Percentiles rank a stretch among this genome's conserved stretches.
These are phyloP conservation scores for Prunus yedoensis DNA, from an alignment of 331 rosid genomes.

Conservation along the genomic window DNA sequence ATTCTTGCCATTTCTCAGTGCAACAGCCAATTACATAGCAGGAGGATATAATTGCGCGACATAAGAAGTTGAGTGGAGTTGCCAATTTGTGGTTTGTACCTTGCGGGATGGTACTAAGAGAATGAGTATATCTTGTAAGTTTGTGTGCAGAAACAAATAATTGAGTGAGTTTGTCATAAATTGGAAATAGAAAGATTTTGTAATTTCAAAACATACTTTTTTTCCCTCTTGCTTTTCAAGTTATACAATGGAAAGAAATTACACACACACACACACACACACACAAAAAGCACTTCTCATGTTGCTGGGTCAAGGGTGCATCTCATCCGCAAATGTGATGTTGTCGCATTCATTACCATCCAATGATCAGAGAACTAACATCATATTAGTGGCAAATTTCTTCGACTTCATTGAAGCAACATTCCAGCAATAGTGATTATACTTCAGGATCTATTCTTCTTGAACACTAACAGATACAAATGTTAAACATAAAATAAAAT, in stretches of 20 bases:
- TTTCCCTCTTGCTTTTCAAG: constrained; percentile 23
- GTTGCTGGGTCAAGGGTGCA: constrained; percentile 1
- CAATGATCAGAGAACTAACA: background rate
- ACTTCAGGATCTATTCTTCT: too few relatives aligned
- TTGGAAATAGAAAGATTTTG: constrained; percentile 41
- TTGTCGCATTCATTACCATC: background rate
- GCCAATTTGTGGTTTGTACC: constrained; percentile 38
- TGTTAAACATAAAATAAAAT: background rate
- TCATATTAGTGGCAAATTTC: background rate
- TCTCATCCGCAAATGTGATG: background rate
- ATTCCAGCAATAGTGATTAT: background rate
- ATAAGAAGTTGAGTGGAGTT: constrained; percentile 44
- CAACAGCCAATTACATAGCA: constrained; percentile 23
- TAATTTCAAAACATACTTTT: constrained; percentile 12
- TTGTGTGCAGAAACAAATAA: constrained; percentile 55
- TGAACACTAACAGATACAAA: too few relatives aligned
- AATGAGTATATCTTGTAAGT: constrained; percentile 48
- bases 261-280: too few relatives aligned
- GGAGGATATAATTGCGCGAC: constrained; percentile 32
- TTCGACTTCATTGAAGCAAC: too few relatives aligned
- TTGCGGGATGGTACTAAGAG: constrained; percentile 30
- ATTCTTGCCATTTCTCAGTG: constrained; percentile 46
- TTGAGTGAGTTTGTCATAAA: constrained; percentile 47
- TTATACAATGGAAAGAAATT: constrained; percentile 1
- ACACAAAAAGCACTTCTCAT: background rate